Evolutionary conservation across 352 stramenopile species (phyloP).

Genomic region (Saprolegnia diclina): DNA sequence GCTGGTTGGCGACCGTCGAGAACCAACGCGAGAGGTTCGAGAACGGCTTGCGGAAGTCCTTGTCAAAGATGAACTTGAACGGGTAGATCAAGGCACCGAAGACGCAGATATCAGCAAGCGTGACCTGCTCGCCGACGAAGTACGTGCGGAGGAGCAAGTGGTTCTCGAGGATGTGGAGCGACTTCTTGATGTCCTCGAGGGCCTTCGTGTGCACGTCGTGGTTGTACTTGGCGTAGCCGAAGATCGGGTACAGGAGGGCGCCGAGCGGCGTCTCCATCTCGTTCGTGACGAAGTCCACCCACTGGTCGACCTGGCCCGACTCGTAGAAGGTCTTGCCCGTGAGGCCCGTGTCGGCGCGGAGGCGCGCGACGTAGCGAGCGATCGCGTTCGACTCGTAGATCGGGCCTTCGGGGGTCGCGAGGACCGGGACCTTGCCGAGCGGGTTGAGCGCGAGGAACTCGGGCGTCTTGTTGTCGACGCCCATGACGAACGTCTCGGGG

Average conservation of each 20-base stretch:
- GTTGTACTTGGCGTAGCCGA: conserved; percentile 82
- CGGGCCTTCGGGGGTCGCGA: conserved; percentile 80
- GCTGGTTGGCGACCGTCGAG: conserved; percentile 88
- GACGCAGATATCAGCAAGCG: conserved; percentile 90
- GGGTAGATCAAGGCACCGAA: conserved; percentile 87
- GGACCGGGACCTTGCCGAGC: conserved; percentile 76
- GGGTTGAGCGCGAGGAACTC: conserved; percentile 84
- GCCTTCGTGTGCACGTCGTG: conserved; percentile 69
- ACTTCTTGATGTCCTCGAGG: conserved; percentile 81
- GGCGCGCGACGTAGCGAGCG: conserved; percentile 85
- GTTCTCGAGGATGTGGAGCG: conserved; percentile 81
- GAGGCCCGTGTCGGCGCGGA: conserved; percentile 84
- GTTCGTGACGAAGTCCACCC: conserved; percentile 90
- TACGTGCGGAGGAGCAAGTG: conserved; percentile 88
- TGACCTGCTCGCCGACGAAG: conserved; percentile 89
- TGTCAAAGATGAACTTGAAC: conserved; percentile 91
- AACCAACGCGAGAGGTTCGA: conserved; percentile 90
- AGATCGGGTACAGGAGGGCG: conserved; percentile 85
- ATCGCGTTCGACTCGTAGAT: conserved; percentile 91
- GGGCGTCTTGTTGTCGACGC: conserved; percentile 44
- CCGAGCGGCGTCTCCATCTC: conserved; percentile 89
- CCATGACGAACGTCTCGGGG: conserved; percentile 63
- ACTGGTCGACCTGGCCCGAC: conserved; percentile 86
- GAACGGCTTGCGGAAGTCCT: conserved; percentile 84
- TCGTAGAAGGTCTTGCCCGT: conserved; percentile 88